Evolutionary conservation across 805 yeast genomes (phyloP).

Genomic region (Spathaspora girioi): DNA sequence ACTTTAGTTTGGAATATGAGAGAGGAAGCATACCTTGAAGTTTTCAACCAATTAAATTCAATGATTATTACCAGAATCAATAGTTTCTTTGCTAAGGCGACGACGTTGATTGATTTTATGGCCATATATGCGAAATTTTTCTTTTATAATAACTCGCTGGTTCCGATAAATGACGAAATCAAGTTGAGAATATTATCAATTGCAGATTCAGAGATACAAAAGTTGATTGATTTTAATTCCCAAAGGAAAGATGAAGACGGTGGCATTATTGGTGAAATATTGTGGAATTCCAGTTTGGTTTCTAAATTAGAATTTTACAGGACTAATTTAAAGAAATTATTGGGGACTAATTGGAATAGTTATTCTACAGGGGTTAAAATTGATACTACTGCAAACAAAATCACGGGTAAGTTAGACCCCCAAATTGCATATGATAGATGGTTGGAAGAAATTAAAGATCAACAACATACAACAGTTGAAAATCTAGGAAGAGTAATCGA

Average conservation of each 20-base stretch:
- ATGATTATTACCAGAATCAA: constrained; percentile 21
- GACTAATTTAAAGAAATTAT: constrained; percentile 16
- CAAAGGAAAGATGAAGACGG: not conserved
- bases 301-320: constrained; percentile 23
- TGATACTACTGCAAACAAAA: constrained; percentile 41
- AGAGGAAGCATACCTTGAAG: constrained; percentile 22
- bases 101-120: constrained; percentile 23
- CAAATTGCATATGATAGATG: constrained; percentile 44
- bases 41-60: constrained; percentile 18
- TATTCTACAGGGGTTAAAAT: constrained; percentile 56
- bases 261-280: constrained; percentile 6
- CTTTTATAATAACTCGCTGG: constrained; percentile 11
- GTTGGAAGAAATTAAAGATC: constrained; percentile 30
- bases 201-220: constrained; percentile 24
- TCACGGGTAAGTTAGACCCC: constrained; percentile 46
- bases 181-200: constrained; percentile 27
- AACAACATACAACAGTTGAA: constrained; percentile 5
- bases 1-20: constrained; percentile 24
- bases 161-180: constrained; percentile 33
- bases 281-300: constrained; percentile 16
- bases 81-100: constrained; percentile 21
- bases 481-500: constrained; percentile 35
- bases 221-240: constrained; percentile 10
- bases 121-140: constrained; percentile 21
- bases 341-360: constrained; percentile 36